phyloP scores from a whole-genome alignment of 225 moss, liverwort and hornwort genomes.

The Bryoerythrophyllum caledonicum region DNA sequence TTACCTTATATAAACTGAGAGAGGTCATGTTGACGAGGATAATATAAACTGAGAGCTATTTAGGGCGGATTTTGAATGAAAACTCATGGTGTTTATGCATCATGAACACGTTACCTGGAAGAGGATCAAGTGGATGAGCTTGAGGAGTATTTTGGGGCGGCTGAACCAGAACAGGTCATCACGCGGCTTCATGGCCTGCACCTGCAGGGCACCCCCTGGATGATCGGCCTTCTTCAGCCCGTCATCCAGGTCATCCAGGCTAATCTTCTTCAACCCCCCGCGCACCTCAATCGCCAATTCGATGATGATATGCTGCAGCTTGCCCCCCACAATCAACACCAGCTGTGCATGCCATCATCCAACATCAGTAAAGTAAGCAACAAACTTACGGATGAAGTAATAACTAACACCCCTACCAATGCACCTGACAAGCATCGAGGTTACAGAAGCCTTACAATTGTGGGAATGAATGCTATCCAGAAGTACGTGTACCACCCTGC shows the following conservation, averaged over 20 bases:
- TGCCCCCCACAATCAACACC: slow-evolving; percentile 44
- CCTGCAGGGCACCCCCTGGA: not conserved
- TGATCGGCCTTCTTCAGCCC: slow-evolving; percentile 26
- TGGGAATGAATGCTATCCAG: slow-evolving; percentile 93
- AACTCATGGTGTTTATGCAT: too few species aligned
- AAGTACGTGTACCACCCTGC: slow-evolving; percentile 98
- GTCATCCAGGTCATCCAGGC: slow-evolving; percentile 40
- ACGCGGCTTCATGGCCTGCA: slow-evolving; percentile 55
- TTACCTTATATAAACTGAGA: too few species aligned
- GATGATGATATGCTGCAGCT: slow-evolving; percentile 78
- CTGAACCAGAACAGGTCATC: slow-evolving; percentile 97
- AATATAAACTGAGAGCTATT: too few species aligned
- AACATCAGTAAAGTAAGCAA: too few species aligned
- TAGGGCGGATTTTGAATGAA: too few species aligned
- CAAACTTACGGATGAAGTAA: not conserved
- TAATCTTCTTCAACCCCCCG: slow-evolving; percentile 38
- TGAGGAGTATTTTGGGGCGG: slow-evolving; percentile 53
- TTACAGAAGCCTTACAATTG: slow-evolving; percentile 55
- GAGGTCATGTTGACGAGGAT: too few species aligned
- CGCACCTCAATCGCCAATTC: slow-evolving; percentile 61
- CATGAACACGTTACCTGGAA: slow-evolving; percentile 63
- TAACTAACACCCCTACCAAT: not conserved
- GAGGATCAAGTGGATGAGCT: slow-evolving; percentile 81
- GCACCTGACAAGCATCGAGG: not conserved
- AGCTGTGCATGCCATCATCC: slow-evolving; percentile 25